Percentiles rank a stretch among this genome's conserved stretches.
Conservation (phyloP, 805 yeast species). For the Pichia eremophila region DNA sequence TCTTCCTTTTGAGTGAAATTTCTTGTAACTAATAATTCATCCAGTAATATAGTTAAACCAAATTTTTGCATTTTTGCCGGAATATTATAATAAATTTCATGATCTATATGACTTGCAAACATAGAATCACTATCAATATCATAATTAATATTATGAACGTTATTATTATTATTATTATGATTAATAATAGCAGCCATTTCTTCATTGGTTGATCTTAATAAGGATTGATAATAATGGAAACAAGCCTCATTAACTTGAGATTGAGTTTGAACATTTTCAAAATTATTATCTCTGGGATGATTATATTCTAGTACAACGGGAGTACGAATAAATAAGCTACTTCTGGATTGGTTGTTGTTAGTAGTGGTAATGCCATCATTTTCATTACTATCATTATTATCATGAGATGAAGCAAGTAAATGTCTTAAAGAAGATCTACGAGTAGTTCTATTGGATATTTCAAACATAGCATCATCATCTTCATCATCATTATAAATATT, state of each 20-base stretch:
- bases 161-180: too few relatives aligned
- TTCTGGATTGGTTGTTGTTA: background rate
- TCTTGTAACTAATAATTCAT: slow-evolving; percentile 17
- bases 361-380: too few relatives aligned
- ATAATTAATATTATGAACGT: background rate
- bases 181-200: too few relatives aligned
- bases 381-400: background rate
- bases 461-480: background rate
- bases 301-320: too few relatives aligned
- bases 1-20: background rate
- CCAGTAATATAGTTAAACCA: slow-evolving; percentile 21
- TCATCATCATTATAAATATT: too few relatives aligned
- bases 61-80: slow-evolving; percentile 14
- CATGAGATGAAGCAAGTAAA: background rate
- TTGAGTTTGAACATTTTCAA: background rate
- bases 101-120: slow-evolving; percentile 21
- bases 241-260: background rate
- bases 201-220: too few relatives aligned
- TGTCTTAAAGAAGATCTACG: background rate
- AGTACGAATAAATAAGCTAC: too few relatives aligned
- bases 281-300: too few relatives aligned
- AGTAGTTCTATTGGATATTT: background rate
- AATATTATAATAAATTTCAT: slow-evolving; percentile 12
- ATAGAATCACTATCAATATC: background rate
- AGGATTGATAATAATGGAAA: too few relatives aligned